Evolutionary conservation across 225 moss, liverwort and hornwort species (phyloP).

Genomic region (Pseudoscleropodium purum): DNA sequence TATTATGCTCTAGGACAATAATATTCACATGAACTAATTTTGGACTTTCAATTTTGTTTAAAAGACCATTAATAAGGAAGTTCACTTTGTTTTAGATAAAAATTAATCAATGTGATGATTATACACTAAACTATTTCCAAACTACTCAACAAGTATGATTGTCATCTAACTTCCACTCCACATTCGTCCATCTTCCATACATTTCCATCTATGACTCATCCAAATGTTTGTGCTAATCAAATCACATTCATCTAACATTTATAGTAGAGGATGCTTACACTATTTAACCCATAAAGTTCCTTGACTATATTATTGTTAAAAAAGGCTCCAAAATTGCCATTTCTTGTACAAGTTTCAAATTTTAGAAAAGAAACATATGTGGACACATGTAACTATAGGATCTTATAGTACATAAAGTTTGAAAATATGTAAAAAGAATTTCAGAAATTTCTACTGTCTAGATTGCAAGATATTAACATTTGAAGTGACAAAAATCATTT

Average conservation of each 20-base stretch:
- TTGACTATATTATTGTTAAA: too few relatives aligned
- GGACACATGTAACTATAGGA: too few relatives aligned
- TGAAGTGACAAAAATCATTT: too few relatives aligned
- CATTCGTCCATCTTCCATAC: not conserved
- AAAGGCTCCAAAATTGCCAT: too few relatives aligned
- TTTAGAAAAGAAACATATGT: too few relatives aligned
- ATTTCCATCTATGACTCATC: not conserved
- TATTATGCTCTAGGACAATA: fast-evolving
- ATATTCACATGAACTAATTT: not conserved
- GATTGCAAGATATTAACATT: too few relatives aligned
- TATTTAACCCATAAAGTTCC: not conserved
- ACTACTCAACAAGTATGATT: not conserved
- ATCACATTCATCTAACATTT: not conserved
- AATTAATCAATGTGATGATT: not conserved
- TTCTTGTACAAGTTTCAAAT: too few relatives aligned
- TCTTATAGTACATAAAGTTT: too few relatives aligned
- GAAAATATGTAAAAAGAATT: too few relatives aligned
- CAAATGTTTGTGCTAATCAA: not conserved
- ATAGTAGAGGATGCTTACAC: not conserved
- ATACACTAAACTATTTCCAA: not conserved
- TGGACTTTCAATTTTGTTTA: not conserved
- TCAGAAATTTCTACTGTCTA: too few relatives aligned
- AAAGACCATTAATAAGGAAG: not conserved
- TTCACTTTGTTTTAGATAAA: not conserved
- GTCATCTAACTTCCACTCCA: not conserved